These are phyloP conservation scores for Ogataea parapolymorpha DNA, from an alignment of 805 yeast genomes.

Conservation along the genomic window DNA sequence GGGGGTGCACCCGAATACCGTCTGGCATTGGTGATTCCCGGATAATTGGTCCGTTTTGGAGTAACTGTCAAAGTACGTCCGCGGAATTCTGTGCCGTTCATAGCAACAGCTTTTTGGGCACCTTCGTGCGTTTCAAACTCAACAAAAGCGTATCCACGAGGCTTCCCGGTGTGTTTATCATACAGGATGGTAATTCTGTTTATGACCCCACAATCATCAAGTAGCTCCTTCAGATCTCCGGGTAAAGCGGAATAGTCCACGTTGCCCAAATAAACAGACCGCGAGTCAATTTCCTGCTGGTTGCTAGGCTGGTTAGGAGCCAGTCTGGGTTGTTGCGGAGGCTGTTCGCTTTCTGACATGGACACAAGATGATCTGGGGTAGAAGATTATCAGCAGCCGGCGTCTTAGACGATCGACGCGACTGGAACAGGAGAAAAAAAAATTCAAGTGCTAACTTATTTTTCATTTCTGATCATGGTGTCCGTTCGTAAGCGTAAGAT, in stretches of 20 bases:
- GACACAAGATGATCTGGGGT: conserved; percentile 4
- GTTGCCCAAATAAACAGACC: conserved; percentile 79
- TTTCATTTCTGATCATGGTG: conserved; percentile 25
- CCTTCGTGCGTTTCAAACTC: conserved; percentile 66
- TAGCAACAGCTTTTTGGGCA: conserved; percentile 60
- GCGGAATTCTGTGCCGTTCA: conserved; percentile 61
- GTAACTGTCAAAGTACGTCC: conserved; percentile 67
- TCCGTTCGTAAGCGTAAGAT: conserved; percentile 82
- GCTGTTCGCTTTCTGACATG: conserved; percentile 3
- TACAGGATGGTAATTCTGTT: conserved; percentile 75
- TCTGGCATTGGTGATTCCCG: conserved; percentile 36
- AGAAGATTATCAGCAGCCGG: not conserved
- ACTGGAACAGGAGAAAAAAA: conserved; percentile 5
- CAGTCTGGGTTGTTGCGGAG: conserved; percentile 13
- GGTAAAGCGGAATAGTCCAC: conserved; percentile 78
- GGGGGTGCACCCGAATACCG: not conserved
- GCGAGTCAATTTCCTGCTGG: conserved; percentile 60
- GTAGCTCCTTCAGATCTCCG: conserved; percentile 70
- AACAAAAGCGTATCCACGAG: conserved; percentile 83
- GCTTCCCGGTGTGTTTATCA: conserved; percentile 70
- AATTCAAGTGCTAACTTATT: conserved; percentile 3
- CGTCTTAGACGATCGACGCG: conserved; percentile 9
- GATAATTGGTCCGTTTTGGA: conserved; percentile 76
- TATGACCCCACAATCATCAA: conserved; percentile 65
- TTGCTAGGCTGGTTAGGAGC: conserved; percentile 34